Evolutionary conservation across 176 grass and related monocot species (phyloP).

Genomic region (Oryza punctata): DNA sequence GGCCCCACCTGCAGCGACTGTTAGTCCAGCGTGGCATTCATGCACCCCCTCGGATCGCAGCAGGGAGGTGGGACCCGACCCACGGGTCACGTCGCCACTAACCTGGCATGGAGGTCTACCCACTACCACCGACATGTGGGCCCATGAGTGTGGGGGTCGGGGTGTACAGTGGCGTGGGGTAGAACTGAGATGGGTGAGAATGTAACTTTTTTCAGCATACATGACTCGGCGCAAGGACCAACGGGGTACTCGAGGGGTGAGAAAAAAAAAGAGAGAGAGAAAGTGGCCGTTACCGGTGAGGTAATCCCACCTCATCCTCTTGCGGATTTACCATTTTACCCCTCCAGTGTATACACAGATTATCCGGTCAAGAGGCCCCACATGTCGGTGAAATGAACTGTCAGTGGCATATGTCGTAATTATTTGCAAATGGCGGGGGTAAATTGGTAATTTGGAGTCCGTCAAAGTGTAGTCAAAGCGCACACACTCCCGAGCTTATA

Average conservation of each 20-base stretch:
- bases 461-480: conserved; percentile 61
- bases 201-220: not conserved
- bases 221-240: not conserved
- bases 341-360: not conserved
- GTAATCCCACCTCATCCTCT: conserved; percentile 36
- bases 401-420: not conserved
- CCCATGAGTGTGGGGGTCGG: not conserved
- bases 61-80: not conserved
- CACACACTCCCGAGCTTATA: conserved; percentile 32
- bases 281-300: conserved; percentile 46
- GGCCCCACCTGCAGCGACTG: not conserved
- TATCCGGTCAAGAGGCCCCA: not conserved
- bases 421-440: rapidly evolving
- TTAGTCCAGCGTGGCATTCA: not conserved
- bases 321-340: not conserved
- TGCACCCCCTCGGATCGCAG: not conserved
- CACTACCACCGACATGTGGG: not conserved
- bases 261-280: not conserved
- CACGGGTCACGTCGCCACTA: not conserved
- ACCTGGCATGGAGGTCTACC: not conserved
- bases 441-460: not conserved
- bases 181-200: not conserved
- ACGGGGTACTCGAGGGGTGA: not conserved
- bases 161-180: not conserved
- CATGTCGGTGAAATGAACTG: not conserved